A percentile compares a stretch with the other conserved stretches of the same genome.
Conservation (phyloP, 768 basidiomycete genomes). For the Leucogyrophana mollusca region DNA sequence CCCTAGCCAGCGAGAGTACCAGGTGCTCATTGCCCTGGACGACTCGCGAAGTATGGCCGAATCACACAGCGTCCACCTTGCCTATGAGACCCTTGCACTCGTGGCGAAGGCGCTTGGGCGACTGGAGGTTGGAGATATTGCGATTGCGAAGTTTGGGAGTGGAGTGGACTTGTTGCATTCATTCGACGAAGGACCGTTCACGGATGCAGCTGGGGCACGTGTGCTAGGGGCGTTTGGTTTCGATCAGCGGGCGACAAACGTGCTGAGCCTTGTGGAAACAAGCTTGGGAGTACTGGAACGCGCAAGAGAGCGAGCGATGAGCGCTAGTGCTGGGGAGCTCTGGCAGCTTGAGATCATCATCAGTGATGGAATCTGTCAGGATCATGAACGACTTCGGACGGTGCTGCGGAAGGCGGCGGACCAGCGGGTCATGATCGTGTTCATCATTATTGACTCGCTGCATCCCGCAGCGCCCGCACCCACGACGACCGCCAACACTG, state of each 20-base stretch:
- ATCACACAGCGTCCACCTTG: constrained; percentile 87
- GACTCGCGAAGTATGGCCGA: constrained; percentile 98
- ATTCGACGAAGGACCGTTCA: constrained; percentile 71
- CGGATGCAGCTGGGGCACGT: constrained; percentile 67
- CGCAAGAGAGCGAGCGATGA: constrained; percentile 59
- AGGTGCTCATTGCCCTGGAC: constrained; percentile 90
- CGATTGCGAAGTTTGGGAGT: constrained; percentile 88
- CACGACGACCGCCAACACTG: constrained; percentile 9
- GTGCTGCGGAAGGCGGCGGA: constrained; percentile 83
- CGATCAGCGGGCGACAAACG: constrained; percentile 86
- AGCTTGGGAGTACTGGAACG: constrained; percentile 70
- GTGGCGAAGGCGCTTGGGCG: constrained; percentile 88
- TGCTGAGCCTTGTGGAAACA: constrained; percentile 79
- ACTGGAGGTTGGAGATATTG: constrained; percentile 94
- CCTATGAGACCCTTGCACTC: constrained; percentile 89
- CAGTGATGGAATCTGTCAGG: constrained; percentile 98
- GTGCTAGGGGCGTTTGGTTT: constrained; percentile 87
- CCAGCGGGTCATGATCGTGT: constrained; percentile 92
- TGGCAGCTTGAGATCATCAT: constrained; percentile 99
- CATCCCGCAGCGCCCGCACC: constrained; percentile 36
- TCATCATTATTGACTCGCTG: constrained; percentile 92
- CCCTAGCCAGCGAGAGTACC: constrained; percentile 93
- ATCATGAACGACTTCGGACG: constrained; percentile 82
- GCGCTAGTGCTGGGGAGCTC: constrained; percentile 73
- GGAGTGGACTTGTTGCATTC: constrained; percentile 84